Evolutionary conservation across 768 basidiomycete genomes (phyloP), one percentile per base, ranked within the genome.

Genomic region (Phylloporus rhodoxanthus): DNA sequence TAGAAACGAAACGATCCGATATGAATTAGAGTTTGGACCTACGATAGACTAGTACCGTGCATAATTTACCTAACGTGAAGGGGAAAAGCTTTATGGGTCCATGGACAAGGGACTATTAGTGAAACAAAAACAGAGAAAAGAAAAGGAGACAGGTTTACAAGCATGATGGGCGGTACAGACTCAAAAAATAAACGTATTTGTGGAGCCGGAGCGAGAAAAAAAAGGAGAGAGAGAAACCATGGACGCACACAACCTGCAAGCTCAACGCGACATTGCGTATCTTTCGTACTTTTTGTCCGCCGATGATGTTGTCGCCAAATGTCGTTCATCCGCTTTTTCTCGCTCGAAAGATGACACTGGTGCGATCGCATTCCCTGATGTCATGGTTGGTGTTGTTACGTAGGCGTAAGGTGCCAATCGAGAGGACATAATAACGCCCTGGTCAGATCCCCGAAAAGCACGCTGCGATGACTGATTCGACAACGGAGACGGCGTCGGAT

Each of bases 281-380:
- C 64, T 52, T 15, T 66, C 64, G 30, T 66, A 66, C 36, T 61
- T 67, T 38, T 54, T 61, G 9, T 76, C 77, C 47, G 49, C 49
- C 19, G 71, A 70, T 15, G 75, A 71, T 13, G 77, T 55, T 17
- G 77, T 67, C n/a, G 75, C 68, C 39, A 79, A 72, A 42, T 77
- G 62, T 43, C 77, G 70, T 21, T 79, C 78, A 42, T 74, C 70
- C n/a, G 74, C 75, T 52, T 72, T 71, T 39, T 80, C 79, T 54
- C 81, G 73, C 61, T 83, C 81, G 61, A 75, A 83, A 0, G 79
- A 76, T 33, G 78, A 52, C 1, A 63, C 48, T 14, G 65, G 65
- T 15, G 62, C 33, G 33, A 65, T 59, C 29, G 57, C 42, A 2
- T 49, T 62, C 15, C 59, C 67, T 6, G 74, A 59, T 14, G 72